phyloP scores from a whole-genome alignment of 306 rosid species.

The Boehmeria nivea region DNA sequence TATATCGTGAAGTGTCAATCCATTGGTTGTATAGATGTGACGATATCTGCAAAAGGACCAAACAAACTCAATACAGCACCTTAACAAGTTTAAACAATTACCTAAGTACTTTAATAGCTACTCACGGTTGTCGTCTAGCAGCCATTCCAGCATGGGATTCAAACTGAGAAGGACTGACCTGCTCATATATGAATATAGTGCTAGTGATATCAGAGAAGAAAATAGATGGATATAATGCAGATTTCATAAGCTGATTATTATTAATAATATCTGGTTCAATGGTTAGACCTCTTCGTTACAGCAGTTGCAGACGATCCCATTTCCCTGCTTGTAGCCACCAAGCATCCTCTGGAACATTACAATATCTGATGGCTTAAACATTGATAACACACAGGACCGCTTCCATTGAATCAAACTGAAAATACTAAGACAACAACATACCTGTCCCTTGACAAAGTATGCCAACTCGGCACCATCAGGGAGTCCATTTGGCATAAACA shows the following conservation, averaged over 20 bases:
- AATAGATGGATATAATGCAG: conserved; percentile 4
- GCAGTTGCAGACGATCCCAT: conserved; percentile 82
- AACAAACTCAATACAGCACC: conserved; percentile 4
- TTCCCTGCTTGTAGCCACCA: conserved; percentile 94
- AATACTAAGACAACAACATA: conserved; percentile 12
- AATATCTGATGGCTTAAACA: conserved; percentile 19
- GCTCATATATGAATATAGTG: conserved; percentile 24
- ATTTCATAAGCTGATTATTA: conserved; percentile 11
- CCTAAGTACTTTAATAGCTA: conserved; percentile 22
- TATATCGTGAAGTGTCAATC: conserved; percentile 94
- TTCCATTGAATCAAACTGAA: conserved; percentile 6
- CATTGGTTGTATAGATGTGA: conserved; percentile 89
- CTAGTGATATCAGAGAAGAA: conserved; percentile 9
- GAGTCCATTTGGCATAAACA: conserved; percentile 94
- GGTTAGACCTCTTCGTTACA: conserved; percentile 71
- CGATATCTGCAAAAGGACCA: conserved; percentile 67
- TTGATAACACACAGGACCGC: conserved; percentile 8
- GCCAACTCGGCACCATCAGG: conserved; percentile 99
- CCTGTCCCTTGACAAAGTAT: conserved; percentile 95
- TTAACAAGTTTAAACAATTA: background rate
- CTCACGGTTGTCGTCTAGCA: conserved; percentile 99
- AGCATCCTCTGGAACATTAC: conserved; percentile 55
- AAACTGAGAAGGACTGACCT: conserved; percentile 98
- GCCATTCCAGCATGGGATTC: conserved; percentile 99
- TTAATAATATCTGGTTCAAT: conserved; percentile 11